Evolutionary conservation across 345 rosid genomes (phyloP).

Genomic region (Corchorus olitorius): DNA sequence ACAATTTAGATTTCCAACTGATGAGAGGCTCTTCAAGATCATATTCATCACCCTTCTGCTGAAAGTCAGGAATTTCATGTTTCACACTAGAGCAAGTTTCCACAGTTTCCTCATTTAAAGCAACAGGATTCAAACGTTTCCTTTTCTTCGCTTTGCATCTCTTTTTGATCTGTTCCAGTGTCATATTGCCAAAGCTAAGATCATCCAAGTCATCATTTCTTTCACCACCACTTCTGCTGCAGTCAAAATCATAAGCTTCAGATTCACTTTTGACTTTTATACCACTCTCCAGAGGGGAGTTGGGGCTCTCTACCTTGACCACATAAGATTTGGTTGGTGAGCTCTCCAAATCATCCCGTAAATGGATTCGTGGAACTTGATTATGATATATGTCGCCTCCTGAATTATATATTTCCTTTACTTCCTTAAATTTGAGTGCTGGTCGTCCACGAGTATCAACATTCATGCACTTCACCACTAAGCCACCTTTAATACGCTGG

Average conservation of each 20-base stretch:
- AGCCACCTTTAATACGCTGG: conserved; percentile 42
- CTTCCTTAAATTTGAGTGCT: conserved; percentile 44
- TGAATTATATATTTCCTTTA: conserved; percentile 46
- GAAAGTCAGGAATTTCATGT: conserved; percentile 23
- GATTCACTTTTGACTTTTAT: conserved; percentile 15
- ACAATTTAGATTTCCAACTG: conserved; percentile 45
- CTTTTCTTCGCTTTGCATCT: conserved; percentile 62
- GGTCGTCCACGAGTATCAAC: conserved; percentile 41
- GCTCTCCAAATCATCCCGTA: conserved; percentile 31
- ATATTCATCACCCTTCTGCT: conserved; percentile 37
- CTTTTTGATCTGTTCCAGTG: conserved; percentile 53
- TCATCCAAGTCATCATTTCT: conserved; percentile 32
- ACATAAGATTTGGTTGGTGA: conserved; percentile 20
- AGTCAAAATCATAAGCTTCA: conserved; percentile 24
- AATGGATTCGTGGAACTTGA: conserved; percentile 23
- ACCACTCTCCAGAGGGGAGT: conserved; percentile 15
- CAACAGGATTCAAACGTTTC: conserved; percentile 29
- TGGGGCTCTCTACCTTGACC: conserved; percentile 31
- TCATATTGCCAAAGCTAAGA: conserved; percentile 36
- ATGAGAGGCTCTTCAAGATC: conserved; percentile 59
- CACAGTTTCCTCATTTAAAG: conserved; percentile 15
- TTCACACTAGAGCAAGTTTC: conserved; percentile 26
- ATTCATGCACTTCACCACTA: conserved; percentile 36
- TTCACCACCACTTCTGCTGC: conserved; percentile 13
- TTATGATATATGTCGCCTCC: conserved; percentile 15